Evolutionary conservation across 805 yeast species (phyloP).

Genomic region (Zygosaccharomyces bisporus): DNA sequence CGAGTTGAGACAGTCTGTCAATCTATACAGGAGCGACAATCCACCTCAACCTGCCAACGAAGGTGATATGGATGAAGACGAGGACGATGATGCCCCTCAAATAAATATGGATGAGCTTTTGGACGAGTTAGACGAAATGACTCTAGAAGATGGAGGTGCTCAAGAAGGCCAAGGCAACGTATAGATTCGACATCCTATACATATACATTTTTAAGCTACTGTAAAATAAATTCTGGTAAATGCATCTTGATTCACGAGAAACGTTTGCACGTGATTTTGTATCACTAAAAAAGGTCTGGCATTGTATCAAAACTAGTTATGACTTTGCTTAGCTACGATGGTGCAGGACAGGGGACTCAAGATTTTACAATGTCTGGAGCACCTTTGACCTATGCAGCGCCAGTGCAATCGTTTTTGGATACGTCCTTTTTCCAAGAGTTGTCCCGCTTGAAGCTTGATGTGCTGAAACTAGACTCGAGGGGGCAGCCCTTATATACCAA

Average conservation of each 20-base stretch:
- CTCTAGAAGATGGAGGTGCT: conserved; percentile 51
- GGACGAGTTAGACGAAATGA: conserved; percentile 94
- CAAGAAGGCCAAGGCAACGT: conserved; percentile 10
- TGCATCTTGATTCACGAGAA: not conserved
- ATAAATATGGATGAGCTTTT: conserved; percentile 87
- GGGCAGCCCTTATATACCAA: conserved; percentile 29
- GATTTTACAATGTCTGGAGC: conserved; percentile 11
- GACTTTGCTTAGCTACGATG: not conserved
- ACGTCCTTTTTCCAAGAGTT: conserved; percentile 80
- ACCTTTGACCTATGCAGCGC: conserved; percentile 35
- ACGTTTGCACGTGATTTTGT: not conserved
- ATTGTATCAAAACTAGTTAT: not conserved
- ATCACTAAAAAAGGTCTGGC: not conserved
- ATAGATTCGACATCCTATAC: not conserved
- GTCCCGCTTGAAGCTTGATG: conserved; percentile 68
- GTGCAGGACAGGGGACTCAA: not conserved
- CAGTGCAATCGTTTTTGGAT: conserved; percentile 72
- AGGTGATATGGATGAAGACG: conserved; percentile 48
- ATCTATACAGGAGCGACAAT: conserved; percentile 68
- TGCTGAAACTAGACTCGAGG: conserved; percentile 50
- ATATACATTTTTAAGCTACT: not conserved
- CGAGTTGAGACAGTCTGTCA: conserved; percentile 87
- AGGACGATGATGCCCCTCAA: conserved; percentile 81
- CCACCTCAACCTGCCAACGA: conserved; percentile 24
- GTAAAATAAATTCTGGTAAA: not conserved